Evolutionary conservation across 192 early-diverging fungal genomes (phyloP).

Genomic region (Spinellus fusiger): DNA sequence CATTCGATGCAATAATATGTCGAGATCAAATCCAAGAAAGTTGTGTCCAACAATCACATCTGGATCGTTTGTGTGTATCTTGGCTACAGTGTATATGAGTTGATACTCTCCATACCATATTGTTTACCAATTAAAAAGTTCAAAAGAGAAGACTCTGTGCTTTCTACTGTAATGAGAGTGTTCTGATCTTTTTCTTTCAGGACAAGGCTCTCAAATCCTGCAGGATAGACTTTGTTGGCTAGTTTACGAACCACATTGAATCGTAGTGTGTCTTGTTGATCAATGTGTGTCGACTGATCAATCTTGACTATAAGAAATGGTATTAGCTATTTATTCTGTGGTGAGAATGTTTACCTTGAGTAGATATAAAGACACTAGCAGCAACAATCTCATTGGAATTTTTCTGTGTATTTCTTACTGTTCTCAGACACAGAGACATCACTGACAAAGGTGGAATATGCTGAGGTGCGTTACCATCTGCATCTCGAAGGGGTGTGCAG

Average conservation of each 20-base stretch:
- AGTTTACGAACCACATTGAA: slow-evolving; percentile 73
- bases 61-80: slow-evolving; percentile 74
- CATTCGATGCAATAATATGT: slow-evolving; percentile 91
- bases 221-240: slow-evolving; percentile 66
- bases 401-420: slow-evolving; percentile 73
- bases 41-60: slow-evolving; percentile 97
- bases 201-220: slow-evolving; percentile 62
- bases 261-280: slow-evolving; percentile 38
- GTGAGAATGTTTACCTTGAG: slow-evolving; percentile 31
- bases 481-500: slow-evolving; percentile 54
- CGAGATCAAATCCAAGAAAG: slow-evolving; percentile 91
- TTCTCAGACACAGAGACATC: slow-evolving; percentile 83
- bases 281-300: slow-evolving; percentile 48
- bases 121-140: slow-evolving; percentile 63
- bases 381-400: slow-evolving; percentile 88
- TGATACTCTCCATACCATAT: not conserved
- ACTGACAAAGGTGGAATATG: slow-evolving; percentile 72
- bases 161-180: slow-evolving; percentile 42
- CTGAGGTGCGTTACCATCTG: slow-evolving; percentile 28
- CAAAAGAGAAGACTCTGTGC: slow-evolving; percentile 73
- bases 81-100: slow-evolving; percentile 34
- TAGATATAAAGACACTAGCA: slow-evolving; percentile 68
- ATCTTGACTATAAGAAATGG: slow-evolving; percentile 33
- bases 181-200: slow-evolving; percentile 31
- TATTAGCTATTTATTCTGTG: not conserved